A percentile compares a stretch with the other conserved stretches of the same genome.
Conservation (phyloP, 331 rosid species). For the Saraca asoca region DNA sequence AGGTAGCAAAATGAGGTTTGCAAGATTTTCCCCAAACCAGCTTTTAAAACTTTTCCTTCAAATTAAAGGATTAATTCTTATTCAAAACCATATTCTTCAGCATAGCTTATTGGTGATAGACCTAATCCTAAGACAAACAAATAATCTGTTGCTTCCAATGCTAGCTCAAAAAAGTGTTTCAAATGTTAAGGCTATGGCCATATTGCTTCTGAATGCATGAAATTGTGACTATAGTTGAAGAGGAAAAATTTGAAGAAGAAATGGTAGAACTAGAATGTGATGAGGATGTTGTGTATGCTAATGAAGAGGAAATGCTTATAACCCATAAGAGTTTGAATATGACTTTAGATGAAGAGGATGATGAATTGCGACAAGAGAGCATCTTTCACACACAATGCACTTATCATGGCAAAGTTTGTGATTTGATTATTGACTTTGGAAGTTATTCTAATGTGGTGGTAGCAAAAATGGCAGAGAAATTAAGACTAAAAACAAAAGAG, state of each 20-base stretch:
- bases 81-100: too few species aligned
- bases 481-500: background rate
- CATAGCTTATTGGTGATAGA: background rate
- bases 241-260: background rate
- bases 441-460: constrained; percentile 2
- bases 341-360: too few species aligned
- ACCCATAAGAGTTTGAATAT: background rate
- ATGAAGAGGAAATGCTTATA: background rate
- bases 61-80: too few species aligned
- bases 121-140: background rate
- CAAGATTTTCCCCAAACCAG: too few species aligned
- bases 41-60: too few species aligned
- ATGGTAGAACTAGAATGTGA: background rate
- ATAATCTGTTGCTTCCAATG: background rate
- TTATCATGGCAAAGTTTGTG: background rate
- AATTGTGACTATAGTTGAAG: background rate
- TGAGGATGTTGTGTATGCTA: background rate
- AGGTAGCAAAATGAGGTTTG: too few species aligned
- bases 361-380: background rate
- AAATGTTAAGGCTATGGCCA: background rate
- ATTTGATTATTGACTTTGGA: background rate
- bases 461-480: background rate
- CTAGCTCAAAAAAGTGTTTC: background rate
- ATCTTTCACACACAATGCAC: constrained; percentile 5
- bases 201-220: background rate